These are phyloP conservation scores for Phalaenopsis equestris DNA, from an alignment of 106 monocot genomes.

Conservation along the genomic window DNA sequence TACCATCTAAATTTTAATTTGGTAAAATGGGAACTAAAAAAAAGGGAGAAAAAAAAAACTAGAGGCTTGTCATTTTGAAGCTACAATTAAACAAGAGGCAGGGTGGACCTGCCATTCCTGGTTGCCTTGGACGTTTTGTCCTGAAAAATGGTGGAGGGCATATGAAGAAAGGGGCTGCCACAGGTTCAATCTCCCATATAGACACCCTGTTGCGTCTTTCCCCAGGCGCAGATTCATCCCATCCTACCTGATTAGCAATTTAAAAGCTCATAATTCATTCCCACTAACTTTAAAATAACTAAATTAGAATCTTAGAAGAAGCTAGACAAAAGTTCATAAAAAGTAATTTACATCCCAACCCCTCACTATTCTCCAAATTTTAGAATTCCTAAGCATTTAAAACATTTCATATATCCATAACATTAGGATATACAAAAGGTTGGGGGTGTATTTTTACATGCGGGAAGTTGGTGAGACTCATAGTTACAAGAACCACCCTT, in stretches of 20 bases:
- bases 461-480: not conserved
- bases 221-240: constrained; percentile 93
- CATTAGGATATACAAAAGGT: not conserved
- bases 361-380: not conserved
- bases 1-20: not conserved
- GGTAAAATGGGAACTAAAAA: not conserved
- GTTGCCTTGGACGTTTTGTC: constrained; percentile 70
- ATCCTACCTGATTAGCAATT: constrained; percentile 59
- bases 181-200: constrained; percentile 96
- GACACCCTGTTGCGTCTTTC: constrained; percentile 90
- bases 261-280: too few species aligned
- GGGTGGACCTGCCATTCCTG: constrained; percentile 50
- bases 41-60: not conserved
- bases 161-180: constrained; percentile 82
- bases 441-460: not conserved
- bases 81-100: not conserved
- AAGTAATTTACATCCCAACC: not conserved
- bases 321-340: not conserved
- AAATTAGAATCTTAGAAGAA: not conserved
- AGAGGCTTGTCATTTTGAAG: not conserved
- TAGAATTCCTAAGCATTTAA: not conserved
- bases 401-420: not conserved
- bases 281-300: not conserved
- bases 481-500: not conserved
- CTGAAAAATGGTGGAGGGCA: constrained; percentile 92